A percentile compares a stretch with the other conserved stretches of the same genome.
These are phyloP conservation scores for Polygonum aviculare DNA, from an alignment of 148 eudicot species.

Conservation along the genomic window DNA sequence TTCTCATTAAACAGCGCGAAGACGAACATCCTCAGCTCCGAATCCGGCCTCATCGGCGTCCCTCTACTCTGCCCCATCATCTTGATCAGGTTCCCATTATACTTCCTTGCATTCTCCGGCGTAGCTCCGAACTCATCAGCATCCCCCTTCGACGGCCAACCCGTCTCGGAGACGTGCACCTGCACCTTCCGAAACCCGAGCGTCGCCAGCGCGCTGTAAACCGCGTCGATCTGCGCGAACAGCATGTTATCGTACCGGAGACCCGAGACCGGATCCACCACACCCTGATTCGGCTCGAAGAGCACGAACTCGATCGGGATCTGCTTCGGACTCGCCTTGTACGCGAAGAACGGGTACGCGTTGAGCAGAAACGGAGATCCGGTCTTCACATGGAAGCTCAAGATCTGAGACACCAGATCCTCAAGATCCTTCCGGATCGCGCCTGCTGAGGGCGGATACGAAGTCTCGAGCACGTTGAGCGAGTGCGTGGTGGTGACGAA, in stretches of 20 bases:
- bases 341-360: slow-evolving; percentile 85
- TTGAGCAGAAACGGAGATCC: slow-evolving; percentile 72
- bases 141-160: slow-evolving; percentile 96
- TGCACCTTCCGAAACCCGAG: slow-evolving; percentile 38
- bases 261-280: slow-evolving; percentile 43
- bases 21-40: slow-evolving; percentile 53
- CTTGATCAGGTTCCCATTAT: slow-evolving; percentile 66
- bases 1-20: slow-evolving; percentile 91
- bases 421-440: slow-evolving; percentile 45
- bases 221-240: slow-evolving; percentile 88
- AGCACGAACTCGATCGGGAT: slow-evolving; percentile 60
- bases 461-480: slow-evolving; percentile 44
- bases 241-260: slow-evolving; percentile 82
- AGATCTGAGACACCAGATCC: slow-evolving; percentile 35
- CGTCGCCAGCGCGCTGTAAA: slow-evolving; percentile 46
- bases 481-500: slow-evolving; percentile 71
- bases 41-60: slow-evolving; percentile 62
- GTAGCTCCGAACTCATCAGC: slow-evolving; percentile 69
- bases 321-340: slow-evolving; percentile 57
- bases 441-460: slow-evolving; percentile 81
- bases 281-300: slow-evolving; percentile 37
- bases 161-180: slow-evolving; percentile 78
- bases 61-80: slow-evolving; percentile 38
- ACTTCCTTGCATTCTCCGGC: slow-evolving; percentile 76
- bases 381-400: slow-evolving; percentile 48